phyloP scores from a whole-genome alignment of 225 moss, liverwort and hornwort species.

The Polytrichum commune region DNA sequence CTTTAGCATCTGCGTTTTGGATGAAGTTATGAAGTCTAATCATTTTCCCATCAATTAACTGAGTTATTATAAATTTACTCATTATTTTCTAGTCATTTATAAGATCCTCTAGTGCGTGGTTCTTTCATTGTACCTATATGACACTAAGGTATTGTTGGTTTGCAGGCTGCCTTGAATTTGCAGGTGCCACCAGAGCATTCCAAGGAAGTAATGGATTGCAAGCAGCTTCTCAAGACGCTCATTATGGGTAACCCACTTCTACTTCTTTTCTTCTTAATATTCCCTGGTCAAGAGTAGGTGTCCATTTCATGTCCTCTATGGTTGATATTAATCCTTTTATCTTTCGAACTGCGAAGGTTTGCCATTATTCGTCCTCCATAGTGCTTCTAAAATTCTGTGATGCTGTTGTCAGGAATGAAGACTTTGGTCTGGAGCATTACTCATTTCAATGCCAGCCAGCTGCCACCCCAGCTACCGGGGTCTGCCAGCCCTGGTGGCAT shows the following conservation, averaged over 20 bases:
- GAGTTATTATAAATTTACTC: too few species aligned
- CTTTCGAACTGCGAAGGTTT: too few species aligned
- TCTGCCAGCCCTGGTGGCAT: conserved; percentile 59
- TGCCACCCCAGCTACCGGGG: conserved; percentile 71
- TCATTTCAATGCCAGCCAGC: conserved; percentile 79
- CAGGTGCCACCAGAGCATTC: conserved; percentile 95
- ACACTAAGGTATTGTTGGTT: not conserved
- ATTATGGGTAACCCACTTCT: conserved; percentile 74
- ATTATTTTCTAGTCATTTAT: too few species aligned
- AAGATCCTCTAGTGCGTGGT: too few species aligned
- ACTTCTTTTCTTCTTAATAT: not conserved
- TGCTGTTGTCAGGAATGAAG: conserved; percentile 76
- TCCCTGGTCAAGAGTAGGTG: not conserved
- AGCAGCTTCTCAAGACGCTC: conserved; percentile 94
- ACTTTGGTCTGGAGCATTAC: conserved; percentile 99
- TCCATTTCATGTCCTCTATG: not conserved
- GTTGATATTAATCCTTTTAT: not conserved
- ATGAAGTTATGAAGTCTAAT: too few species aligned
- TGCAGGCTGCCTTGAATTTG: conserved; percentile 93
- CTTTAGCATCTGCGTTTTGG: too few species aligned
- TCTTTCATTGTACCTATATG: too few species aligned
- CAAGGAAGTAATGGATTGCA: conserved; percentile 97
- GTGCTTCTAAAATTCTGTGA: conserved; percentile 15
- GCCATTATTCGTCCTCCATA: too few species aligned
- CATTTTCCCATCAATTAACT: too few species aligned